Conservation (phyloP, 495 filamentous ascomycete genomes). For the Margaritispora aquatica region DNA sequence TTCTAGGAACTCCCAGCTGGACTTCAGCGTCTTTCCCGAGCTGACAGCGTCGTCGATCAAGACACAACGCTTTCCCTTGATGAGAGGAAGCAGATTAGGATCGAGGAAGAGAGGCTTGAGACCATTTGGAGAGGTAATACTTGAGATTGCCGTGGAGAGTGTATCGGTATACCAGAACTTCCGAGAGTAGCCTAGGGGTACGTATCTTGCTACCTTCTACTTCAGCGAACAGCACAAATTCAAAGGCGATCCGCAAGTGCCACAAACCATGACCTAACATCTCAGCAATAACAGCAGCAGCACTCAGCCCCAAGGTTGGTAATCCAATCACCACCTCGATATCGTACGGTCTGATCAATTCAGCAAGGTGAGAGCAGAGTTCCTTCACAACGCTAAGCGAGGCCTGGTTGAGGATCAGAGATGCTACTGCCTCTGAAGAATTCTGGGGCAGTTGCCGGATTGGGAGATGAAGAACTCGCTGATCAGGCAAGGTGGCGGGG, state of each 20-base stretch:
- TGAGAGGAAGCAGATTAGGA: constrained; percentile 15
- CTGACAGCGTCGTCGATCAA: constrained; percentile 23
- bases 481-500: constrained; percentile 12
- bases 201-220: constrained; percentile 19
- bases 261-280: constrained; percentile 16
- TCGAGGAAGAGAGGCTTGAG: constrained; percentile 18
- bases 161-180: constrained; percentile 20
- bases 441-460: constrained; percentile 12
- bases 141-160: constrained; percentile 16
- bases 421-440: constrained; percentile 18
- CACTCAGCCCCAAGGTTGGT: constrained; percentile 17
- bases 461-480: constrained; percentile 13
- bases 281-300: constrained; percentile 12
- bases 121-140: constrained; percentile 18
- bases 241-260: no score
- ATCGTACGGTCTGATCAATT: constrained; percentile 4
- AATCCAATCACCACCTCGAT: constrained; percentile 20
- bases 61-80: constrained; percentile 11
- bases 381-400: constrained; percentile 31
- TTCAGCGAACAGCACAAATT: no score
- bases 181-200: constrained; percentile 20
- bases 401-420: constrained; percentile 39
- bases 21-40: constrained; percentile 15
- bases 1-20: constrained; percentile 20
- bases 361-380: constrained; percentile 33